A percentile compares a stretch with the other conserved stretches of the same genome.
Evolutionary conservation across 169 alveolate genomes (phyloP).

Genomic region (Plasmodium sp.): DNA sequence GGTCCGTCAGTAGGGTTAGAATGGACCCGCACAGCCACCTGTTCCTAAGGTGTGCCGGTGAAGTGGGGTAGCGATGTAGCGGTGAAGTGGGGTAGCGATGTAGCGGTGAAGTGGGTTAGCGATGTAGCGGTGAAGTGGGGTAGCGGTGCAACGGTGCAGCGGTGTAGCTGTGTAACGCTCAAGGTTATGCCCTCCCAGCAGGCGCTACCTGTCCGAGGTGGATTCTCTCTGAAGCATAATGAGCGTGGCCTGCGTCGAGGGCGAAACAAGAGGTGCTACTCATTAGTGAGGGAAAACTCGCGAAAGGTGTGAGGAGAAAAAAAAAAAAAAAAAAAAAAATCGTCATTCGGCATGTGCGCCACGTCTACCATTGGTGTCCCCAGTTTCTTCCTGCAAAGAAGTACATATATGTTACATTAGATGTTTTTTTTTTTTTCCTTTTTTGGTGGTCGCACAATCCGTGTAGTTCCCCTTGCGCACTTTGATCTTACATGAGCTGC

Average conservation of each 20-base stretch:
- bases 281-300: not conserved
- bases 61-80: not conserved
- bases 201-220: constrained; percentile 55
- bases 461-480: not conserved
- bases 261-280: not conserved
- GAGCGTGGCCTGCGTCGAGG: constrained; percentile 38
- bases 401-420: not conserved
- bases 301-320: not conserved
- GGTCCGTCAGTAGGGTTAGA: constrained; percentile 80
- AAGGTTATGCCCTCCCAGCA: not conserved
- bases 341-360: not conserved
- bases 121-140: not conserved
- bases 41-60: constrained; percentile 2
- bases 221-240: constrained; percentile 66
- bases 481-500: constrained; percentile 58
- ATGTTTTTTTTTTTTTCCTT: not conserved
- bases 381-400: constrained; percentile 40
- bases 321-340: not conserved
- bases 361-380: constrained; percentile 71
- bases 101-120: not conserved
- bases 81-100: no score
- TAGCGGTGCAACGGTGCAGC: not conserved
- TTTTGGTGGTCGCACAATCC: not conserved
- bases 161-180: not conserved
- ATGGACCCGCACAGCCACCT: constrained; percentile 82